Evolutionary conservation across 148 eudicot species (phyloP).

Genomic region (Nepenthes gracilis): DNA sequence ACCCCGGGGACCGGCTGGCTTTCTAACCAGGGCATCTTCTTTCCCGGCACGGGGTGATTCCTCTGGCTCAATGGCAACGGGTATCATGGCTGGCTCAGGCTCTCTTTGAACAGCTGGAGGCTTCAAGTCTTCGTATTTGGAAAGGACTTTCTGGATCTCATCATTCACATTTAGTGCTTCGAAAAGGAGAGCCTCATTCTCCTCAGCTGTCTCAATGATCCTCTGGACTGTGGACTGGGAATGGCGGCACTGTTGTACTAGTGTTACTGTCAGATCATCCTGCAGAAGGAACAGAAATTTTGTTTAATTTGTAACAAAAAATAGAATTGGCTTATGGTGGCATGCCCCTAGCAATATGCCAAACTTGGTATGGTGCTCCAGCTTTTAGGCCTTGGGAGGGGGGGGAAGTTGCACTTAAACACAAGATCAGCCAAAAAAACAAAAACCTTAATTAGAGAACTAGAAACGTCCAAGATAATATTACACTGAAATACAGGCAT

Average conservation of each 20-base stretch:
- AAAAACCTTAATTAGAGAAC: no score
- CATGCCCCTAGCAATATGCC: no score
- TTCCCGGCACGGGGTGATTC: constrained; percentile 57
- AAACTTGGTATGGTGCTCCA: no score
- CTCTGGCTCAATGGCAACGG: constrained; percentile 87
- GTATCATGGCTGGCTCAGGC: constrained; percentile 87
- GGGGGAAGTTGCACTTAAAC: no score
- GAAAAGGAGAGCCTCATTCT: constrained; percentile 83
- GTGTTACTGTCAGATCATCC: constrained; percentile 89
- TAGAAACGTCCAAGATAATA: no score
- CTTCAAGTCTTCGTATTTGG: constrained; percentile 69
- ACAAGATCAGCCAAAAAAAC: no score
- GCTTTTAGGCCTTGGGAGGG: no score
- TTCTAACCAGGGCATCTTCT: constrained; percentile 65
- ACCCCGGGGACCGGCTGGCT: constrained; percentile 37
- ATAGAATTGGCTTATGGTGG: no score
- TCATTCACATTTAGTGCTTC: constrained; percentile 96
- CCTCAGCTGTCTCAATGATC: constrained; percentile 79
- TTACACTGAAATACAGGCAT: no score
- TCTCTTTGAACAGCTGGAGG: constrained; percentile 34
- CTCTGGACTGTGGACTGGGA: constrained; percentile 62
- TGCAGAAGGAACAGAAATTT: constrained; percentile 6
- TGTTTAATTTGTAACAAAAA: no score
- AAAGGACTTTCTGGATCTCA: constrained; percentile 72
- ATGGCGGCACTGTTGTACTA: constrained; percentile 76